Conservation (phyloP, 352 stramenopile species). For the Pythium sp. region DNA sequence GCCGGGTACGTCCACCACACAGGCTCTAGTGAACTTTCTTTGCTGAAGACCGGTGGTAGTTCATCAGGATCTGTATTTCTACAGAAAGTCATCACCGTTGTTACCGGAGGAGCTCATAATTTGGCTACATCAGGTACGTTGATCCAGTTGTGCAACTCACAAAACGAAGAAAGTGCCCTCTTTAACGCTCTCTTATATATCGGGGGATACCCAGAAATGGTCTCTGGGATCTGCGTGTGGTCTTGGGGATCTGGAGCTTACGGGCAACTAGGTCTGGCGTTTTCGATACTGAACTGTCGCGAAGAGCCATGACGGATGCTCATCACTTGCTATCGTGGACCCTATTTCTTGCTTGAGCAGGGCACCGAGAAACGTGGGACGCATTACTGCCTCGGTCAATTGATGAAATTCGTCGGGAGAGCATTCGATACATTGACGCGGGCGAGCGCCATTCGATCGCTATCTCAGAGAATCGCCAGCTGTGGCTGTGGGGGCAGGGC, state of each 20-base stretch:
- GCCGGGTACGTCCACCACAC: constrained; percentile 28
- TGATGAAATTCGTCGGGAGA: constrained; percentile 60
- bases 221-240: constrained; percentile 58
- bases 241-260: constrained; percentile 65
- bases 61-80: neutral
- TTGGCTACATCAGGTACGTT: constrained; percentile 56
- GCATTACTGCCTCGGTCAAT: constrained; percentile 51
- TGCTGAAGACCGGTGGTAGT: neutral
- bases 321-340: neutral
- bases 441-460: constrained; percentile 69
- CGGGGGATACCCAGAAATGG: constrained; percentile 35
- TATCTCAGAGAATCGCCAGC: constrained; percentile 48
- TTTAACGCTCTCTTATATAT: neutral
- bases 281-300: neutral
- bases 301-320: neutral
- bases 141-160: neutral
- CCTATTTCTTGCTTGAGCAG: constrained; percentile 19
- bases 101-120: constrained; percentile 59
- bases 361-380: constrained; percentile 76
- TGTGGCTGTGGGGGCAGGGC: constrained; percentile 80
- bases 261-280: constrained; percentile 55
- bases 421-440: constrained; percentile 57
- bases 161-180: neutral
- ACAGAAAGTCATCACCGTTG: constrained; percentile 71
- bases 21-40: neutral